Evolutionary conservation across 768 basidiomycete genomes (phyloP).

Genomic region (Tremella fuciformis): DNA sequence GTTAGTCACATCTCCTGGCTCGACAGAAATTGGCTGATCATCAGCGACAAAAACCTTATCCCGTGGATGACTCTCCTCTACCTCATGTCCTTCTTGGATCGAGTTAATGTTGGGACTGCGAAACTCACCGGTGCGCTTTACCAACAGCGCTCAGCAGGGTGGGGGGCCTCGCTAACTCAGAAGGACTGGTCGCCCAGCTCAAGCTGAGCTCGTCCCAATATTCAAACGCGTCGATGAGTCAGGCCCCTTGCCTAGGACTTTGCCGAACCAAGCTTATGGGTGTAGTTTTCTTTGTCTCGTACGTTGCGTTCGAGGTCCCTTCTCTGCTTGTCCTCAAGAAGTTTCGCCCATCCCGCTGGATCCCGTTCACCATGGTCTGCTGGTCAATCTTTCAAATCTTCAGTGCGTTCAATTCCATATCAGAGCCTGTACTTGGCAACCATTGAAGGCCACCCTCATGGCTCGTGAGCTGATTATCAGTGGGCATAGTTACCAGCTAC

Average conservation of each 20-base stretch:
- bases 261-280: slow-evolving; percentile 24
- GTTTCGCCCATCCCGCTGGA: slow-evolving; percentile 43
- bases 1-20: background rate
- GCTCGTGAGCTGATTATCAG: slow-evolving; percentile 12
- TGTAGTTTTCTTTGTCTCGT: slow-evolving; percentile 48
- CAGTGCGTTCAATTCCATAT: slow-evolving; percentile 27
- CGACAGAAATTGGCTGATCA: background rate
- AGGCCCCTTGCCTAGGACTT: slow-evolving; percentile 9
- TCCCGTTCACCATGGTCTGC: slow-evolving; percentile 47
- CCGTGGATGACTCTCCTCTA: slow-evolving; percentile 52
- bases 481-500: slow-evolving; percentile 48
- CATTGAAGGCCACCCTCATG: no score
- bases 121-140: slow-evolving; percentile 33
- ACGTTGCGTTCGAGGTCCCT: slow-evolving; percentile 50
- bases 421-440: no score
- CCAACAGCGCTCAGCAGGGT: background rate
- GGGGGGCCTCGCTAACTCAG: slow-evolving; percentile 41
- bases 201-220: slow-evolving; percentile 39
- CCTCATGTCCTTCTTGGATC: slow-evolving; percentile 49
- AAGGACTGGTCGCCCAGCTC: slow-evolving; percentile 41
- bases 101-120: slow-evolving; percentile 47
- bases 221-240: slow-evolving; percentile 44
- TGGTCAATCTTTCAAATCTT: slow-evolving; percentile 47
- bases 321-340: slow-evolving; percentile 49
- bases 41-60: slow-evolving; percentile 37